Evolutionary conservation across 495 filamentous ascomycete species (phyloP).

Genomic region (Aspergillus mulundensis): DNA sequence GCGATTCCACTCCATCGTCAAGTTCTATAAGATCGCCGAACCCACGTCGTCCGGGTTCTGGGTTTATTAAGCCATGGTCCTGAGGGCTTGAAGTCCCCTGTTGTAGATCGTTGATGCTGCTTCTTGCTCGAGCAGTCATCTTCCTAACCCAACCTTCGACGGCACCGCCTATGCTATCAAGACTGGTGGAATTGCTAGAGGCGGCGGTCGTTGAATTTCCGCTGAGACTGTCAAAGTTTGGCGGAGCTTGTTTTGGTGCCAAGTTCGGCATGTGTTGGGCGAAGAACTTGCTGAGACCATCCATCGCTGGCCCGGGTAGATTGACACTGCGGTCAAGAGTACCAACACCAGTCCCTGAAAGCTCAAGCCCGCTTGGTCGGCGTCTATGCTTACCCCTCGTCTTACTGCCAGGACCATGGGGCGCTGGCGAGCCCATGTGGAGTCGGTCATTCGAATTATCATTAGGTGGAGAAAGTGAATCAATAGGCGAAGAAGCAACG

Average conservation of each 20-base stretch:
- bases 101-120: constrained; percentile 39
- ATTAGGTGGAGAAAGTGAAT: constrained; percentile 21
- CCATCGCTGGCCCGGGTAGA: constrained; percentile 72
- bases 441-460: constrained; percentile 18
- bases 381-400: constrained; percentile 31
- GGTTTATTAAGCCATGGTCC: constrained; percentile 29
- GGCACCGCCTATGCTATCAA: constrained; percentile 80
- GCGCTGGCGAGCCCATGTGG: constrained; percentile 18
- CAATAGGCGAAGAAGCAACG: constrained; percentile 27
- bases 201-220: constrained; percentile 40
- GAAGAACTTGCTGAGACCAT: constrained; percentile 75
- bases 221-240: constrained; percentile 31
- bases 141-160: constrained; percentile 88
- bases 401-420: constrained; percentile 15
- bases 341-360: constrained; percentile 80
- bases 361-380: constrained; percentile 40
- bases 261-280: constrained; percentile 71
- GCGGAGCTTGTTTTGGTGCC: constrained; percentile 38
- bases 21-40: constrained; percentile 82
- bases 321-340: constrained; percentile 65
- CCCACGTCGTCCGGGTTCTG: constrained; percentile 34
- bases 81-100: constrained; percentile 30
- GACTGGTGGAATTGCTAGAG: constrained; percentile 48
- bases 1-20: constrained; percentile 51
- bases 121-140: constrained; percentile 55